Evolutionary conservation across 1,284 basidiomycete species (phyloP), one percentile per base, ranked within the genome.

Genomic region (Ustilago bromivora): DNA sequence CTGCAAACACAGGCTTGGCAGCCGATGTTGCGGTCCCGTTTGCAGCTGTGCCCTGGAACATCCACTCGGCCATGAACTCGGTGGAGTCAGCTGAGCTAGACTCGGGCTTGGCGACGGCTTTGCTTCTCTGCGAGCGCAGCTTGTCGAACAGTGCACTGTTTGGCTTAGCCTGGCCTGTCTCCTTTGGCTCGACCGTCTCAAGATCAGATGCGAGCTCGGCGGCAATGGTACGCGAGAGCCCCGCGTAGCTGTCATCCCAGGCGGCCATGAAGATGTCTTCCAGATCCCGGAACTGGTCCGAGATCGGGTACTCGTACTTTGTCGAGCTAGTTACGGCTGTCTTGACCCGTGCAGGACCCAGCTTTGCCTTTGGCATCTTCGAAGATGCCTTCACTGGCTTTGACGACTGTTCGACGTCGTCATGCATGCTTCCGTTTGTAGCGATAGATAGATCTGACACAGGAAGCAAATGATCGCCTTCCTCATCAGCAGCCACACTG

Each of bases 361-460:
- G 41, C 43, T 38, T 58, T 40, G 57, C 38, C 56, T 46, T 56
- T 12, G 51, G 57, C 3, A 35, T 34, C 34, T 43, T 64, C 15
- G 36, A 4, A 5, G 4, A 31, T 12, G 47, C 9, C 17, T 12
- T 57, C 32, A 13, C 10, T 3, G 28, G 47, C 34, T 47, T 28
- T 36, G 36, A 8, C 5, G 49, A 19, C 4, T 52, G n/a, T 2
- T 64, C 61, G 2, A 49, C 28, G n/a, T 52, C 41, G 35, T 67
- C 70, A 8, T 53, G 57, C 40, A 67, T 54, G 7, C 61, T 65
- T 10, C 70, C 70, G 10, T 60, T 57, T 0, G 66, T 74, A 52
- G 74, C 74, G 31, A 72, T 76, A 59, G 62, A 7, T 19, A 76
- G 59, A 23, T 76, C 69, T 23, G 74, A 76, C 19, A 76, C 74